Evolutionary conservation across 2,329 filamentous ascomycete species (phyloP), one percentile per base, ranked within the genome.

Genomic region (Aspergillus brasiliensis): DNA sequence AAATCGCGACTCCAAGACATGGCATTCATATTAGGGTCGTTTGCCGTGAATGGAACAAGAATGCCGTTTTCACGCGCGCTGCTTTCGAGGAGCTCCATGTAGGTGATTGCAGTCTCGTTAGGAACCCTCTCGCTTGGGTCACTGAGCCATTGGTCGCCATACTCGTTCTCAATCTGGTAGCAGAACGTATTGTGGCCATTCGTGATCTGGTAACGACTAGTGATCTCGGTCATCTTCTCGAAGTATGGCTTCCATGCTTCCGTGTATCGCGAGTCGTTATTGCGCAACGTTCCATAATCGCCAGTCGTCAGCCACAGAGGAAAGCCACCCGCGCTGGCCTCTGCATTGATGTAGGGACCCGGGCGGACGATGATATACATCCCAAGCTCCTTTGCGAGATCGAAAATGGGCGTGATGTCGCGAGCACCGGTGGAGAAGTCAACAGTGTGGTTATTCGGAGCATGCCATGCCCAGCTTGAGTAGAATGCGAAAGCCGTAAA

Each of bases 271-370:
- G 69, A 65, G 49, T 73, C 71, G 55, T 73, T 66, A 38, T 73
- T 70, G 19, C 71, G 64, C n/a, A 72, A 61, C n/a, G 65, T 65
- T 1, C 71, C 42, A 76, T 77, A 65, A 75, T 72, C 58, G 62
- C 84, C 86, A 0, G 86, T 87, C 0, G 85, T 88, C 5, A 86
- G 71, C 85, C 86, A 89, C 1, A 86, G 74, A 0, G 86, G 84
- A 58, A 87, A 85, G 0, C 86, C 86, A 31, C 87, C 86, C 1
- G 82, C 85, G 62, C 83, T 87, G 3, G 84, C 80, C 68, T 88
- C 87, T 1, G 86, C 86, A 62, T 88, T 89, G 59, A 86, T 81
- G 58, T 88, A 89, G 0, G 85, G 85, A 0, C 86, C 86, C 0
- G 85, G 84, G 0, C 86, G 78, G 1, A 82, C 79, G 27, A 86